phyloP scores from a whole-genome alignment of 768 basidiomycete species.

The Rhodotorula kratochvilovae region DNA sequence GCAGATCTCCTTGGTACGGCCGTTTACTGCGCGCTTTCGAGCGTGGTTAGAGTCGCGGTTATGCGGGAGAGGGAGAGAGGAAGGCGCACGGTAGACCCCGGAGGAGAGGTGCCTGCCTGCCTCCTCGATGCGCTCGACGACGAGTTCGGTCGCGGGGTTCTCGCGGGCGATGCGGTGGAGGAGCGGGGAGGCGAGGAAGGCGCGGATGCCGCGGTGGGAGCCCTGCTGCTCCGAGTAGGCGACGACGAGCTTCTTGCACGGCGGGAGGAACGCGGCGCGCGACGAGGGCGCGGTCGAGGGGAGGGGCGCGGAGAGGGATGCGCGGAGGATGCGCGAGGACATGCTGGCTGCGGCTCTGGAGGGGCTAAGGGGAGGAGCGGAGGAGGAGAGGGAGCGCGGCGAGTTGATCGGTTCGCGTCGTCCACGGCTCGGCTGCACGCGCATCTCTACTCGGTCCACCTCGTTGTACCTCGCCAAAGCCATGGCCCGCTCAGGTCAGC shows the following conservation, averaged over 20 bases:
- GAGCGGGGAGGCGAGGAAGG: conserved; percentile 54
- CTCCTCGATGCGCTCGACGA: conserved; percentile 68
- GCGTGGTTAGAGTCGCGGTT: too few species aligned
- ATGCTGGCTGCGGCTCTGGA: background rate
- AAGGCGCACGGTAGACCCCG: conserved; percentile 71
- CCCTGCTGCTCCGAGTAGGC: conserved; percentile 82
- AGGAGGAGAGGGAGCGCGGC: too few species aligned
- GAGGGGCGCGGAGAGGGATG: background rate
- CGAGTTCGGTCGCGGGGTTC: conserved; percentile 80
- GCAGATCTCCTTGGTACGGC: conserved; percentile 80
- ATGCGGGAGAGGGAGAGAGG: background rate
- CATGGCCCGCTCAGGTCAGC: too few species aligned
- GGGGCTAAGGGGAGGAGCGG: background rate
- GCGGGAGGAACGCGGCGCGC: conserved; percentile 16
- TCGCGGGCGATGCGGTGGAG: conserved; percentile 61
- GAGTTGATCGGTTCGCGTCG: too few species aligned
- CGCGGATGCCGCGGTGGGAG: conserved; percentile 66
- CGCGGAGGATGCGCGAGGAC: background rate
- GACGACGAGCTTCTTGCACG: conserved; percentile 59
- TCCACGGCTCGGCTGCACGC: too few species aligned
- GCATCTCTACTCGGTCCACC: too few species aligned
- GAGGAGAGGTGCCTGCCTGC: conserved; percentile 63
- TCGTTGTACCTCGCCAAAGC: too few species aligned
- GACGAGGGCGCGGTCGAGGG: conserved; percentile 5
- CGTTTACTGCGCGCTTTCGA: conserved; percentile 59